Evolutionary conservation across 257 asterid genomes (phyloP).

Genomic region (Ophiorrhiza pumila): DNA sequence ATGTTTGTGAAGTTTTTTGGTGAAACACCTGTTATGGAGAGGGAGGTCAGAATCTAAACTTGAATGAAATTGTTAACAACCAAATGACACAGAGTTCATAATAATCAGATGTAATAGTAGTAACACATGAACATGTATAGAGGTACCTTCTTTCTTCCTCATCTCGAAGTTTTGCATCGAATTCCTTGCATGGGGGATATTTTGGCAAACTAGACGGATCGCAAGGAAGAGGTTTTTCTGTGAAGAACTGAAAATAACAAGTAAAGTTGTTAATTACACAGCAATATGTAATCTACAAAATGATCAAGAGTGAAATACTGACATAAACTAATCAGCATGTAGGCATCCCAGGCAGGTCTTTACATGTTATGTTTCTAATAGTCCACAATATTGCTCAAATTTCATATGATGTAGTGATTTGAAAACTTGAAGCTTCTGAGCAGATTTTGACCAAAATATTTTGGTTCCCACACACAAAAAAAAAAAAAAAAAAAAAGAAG

Average conservation of each 20-base stretch:
- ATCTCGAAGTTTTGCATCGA: slow-evolving; percentile 41
- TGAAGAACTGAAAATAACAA: slow-evolving; percentile 42
- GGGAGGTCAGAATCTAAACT: not conserved
- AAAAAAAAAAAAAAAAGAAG: too few species aligned
- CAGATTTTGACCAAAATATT: not conserved
- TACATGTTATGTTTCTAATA: not conserved
- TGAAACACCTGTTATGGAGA: not conserved
- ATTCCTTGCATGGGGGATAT: slow-evolving; percentile 53
- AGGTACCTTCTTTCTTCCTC: slow-evolving; percentile 51
- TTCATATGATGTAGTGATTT: not conserved
- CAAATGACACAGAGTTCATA: not conserved
- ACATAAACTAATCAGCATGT: not conserved
- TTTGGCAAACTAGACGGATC: slow-evolving; percentile 50
- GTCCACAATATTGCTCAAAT: not conserved
- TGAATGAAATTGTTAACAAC: not conserved
- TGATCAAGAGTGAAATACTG: not conserved
- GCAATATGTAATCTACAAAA: not conserved
- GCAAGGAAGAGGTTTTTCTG: slow-evolving; percentile 44
- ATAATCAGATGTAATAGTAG: not conserved
- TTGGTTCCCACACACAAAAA: not conserved
- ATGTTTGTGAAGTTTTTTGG: too few species aligned
- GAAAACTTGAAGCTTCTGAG: not conserved
- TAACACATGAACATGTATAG: not conserved
- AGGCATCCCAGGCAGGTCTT: not conserved
- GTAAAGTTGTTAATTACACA: not conserved